Conservation (phyloP, 768 basidiomycete genomes). For the Lactarius pseudohatsudake region DNA sequence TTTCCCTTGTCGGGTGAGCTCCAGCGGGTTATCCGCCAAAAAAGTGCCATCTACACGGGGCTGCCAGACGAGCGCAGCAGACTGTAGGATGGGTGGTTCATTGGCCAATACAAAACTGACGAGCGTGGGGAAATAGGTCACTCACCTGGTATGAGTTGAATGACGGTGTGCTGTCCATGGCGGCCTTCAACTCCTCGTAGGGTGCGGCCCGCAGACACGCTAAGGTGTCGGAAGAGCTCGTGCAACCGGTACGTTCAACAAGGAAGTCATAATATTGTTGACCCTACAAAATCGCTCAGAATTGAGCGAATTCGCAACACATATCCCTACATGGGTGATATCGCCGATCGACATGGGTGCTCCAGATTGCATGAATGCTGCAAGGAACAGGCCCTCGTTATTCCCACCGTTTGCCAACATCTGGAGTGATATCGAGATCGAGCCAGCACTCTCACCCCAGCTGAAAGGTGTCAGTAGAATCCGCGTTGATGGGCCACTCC, state of each 20-base stretch:
- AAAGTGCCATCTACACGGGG: slow-evolving; percentile 44
- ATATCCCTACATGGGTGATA: slow-evolving; percentile 37
- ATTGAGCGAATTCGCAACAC: slow-evolving; percentile 22
- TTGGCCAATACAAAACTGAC: neutral
- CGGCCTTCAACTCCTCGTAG: slow-evolving; percentile 34
- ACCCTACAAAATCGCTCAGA: slow-evolving; percentile 15
- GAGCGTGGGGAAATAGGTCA: neutral
- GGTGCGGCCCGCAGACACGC: slow-evolving; percentile 43
- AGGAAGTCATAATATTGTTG: slow-evolving; percentile 45
- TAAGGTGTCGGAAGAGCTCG: slow-evolving; percentile 39
- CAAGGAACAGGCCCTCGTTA: slow-evolving; percentile 40
- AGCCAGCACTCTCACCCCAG: slow-evolving; percentile 55
- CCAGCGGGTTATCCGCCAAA: slow-evolving; percentile 36
- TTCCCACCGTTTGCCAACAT: slow-evolving; percentile 43
- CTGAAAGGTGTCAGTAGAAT: slow-evolving; percentile 30
- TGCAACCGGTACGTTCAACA: slow-evolving; percentile 41
- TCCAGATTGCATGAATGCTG: slow-evolving; percentile 46
- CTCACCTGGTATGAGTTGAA: slow-evolving; percentile 36
- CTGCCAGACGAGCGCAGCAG: slow-evolving; percentile 38
- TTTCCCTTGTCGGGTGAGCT: slow-evolving; percentile 37
- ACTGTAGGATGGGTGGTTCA: slow-evolving; percentile 7
- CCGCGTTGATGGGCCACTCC: slow-evolving; percentile 9
- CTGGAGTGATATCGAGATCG: slow-evolving; percentile 45
- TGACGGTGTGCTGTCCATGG: slow-evolving; percentile 36
- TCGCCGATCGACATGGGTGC: slow-evolving; percentile 36